phyloP scores from a whole-genome alignment of 257 asterid genomes.

The Fraxinus excelsior region DNA sequence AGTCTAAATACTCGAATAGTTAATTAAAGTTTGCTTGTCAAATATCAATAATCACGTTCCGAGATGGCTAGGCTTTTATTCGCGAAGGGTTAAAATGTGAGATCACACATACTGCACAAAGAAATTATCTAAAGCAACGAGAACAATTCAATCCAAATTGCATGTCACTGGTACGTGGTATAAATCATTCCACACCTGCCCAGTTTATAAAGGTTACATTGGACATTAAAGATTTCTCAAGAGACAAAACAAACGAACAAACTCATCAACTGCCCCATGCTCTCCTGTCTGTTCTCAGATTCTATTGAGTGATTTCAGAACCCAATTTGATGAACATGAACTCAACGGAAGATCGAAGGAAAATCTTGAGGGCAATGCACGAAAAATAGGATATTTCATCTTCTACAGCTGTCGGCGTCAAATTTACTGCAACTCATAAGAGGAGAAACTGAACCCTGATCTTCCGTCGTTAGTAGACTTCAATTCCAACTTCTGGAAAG shows the following conservation, averaged over 20 bases:
- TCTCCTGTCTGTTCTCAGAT: background rate
- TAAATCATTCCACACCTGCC: background rate
- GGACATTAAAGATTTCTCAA: background rate
- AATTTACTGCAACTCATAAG: conserved; percentile 78
- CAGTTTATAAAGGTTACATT: background rate
- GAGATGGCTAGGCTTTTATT: too few species aligned
- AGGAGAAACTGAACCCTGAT: conserved; percentile 80
- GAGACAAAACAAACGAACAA: background rate
- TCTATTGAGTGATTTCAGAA: conserved; percentile 6
- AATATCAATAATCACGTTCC: background rate
- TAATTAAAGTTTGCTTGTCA: too few species aligned
- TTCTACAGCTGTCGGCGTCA: background rate
- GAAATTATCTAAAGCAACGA: background rate
- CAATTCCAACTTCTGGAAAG: conserved; percentile 91
- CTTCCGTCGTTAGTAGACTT: conserved; percentile 81
- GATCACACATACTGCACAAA: background rate
- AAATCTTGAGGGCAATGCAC: background rate
- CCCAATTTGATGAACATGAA: background rate
- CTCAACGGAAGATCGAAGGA: background rate
- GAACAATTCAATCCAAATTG: background rate
- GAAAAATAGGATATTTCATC: background rate
- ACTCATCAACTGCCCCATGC: background rate
- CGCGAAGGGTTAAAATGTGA: too few species aligned
- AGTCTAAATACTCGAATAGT: background rate
- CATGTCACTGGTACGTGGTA: background rate